phyloP scores from a whole-genome alignment of 805 yeast species.

The Ogataea neopini region DNA sequence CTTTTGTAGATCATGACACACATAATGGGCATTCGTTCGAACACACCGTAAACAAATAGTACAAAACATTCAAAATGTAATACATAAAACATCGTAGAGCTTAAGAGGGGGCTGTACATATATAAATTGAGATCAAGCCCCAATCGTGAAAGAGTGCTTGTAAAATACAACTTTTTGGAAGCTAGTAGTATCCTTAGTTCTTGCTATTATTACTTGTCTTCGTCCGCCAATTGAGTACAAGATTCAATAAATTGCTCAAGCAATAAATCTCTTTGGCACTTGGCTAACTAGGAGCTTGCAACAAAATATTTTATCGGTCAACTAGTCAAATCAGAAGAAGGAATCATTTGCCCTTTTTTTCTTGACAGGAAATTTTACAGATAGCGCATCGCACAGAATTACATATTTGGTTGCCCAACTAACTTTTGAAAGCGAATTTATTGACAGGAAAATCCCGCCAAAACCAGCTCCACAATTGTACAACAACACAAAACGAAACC shows the following conservation, averaged over 20 bases:
- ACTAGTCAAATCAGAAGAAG: neutral
- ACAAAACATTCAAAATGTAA: neutral
- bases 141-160: neutral
- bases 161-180: neutral
- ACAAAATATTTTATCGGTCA: neutral
- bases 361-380: neutral
- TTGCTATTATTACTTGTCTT: conserved; percentile 2
- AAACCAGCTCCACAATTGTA: neutral
- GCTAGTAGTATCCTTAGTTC: neutral
- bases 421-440: neutral
- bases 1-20: conserved; percentile 1
- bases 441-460: conserved; percentile 1
- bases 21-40: neutral
- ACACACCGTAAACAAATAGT: conserved; percentile 3
- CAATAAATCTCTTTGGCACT: neutral
- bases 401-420: neutral
- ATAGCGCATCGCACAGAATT: neutral
- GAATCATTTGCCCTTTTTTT: neutral
- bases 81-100: neutral
- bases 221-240: neutral
- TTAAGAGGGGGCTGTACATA: neutral
- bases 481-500: conserved; percentile 1
- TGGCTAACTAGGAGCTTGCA: conserved; percentile 1
- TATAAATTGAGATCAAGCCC: conserved; percentile 1
- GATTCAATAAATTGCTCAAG: neutral